Conservation (phyloP, 2,329 filamentous ascomycete genomes). For the Sphaceloma murrayae region DNA sequence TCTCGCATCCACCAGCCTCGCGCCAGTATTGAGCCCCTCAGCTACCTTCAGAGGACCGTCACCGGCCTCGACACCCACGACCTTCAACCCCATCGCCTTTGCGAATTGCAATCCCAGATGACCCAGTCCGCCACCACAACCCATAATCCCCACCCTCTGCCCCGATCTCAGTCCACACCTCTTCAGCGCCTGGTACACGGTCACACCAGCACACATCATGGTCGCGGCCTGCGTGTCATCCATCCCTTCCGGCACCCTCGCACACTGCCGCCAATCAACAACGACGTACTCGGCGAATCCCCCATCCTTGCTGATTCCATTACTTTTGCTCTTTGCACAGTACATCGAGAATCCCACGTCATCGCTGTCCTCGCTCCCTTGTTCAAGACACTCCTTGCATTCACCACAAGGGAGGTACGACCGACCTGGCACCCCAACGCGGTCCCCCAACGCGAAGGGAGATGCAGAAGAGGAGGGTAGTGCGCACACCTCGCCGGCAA, state of each 20-base stretch:
- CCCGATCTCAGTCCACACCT: constrained; percentile 27
- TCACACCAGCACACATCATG: constrained; percentile 38
- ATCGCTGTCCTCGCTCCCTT: constrained; percentile 28
- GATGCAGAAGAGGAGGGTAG: constrained; percentile 22
- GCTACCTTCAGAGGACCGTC: constrained; percentile 32
- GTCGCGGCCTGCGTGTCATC: constrained; percentile 32
- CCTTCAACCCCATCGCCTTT: constrained; percentile 28
- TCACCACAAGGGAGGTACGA: constrained; percentile 34
- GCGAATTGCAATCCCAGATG: constrained; percentile 29
- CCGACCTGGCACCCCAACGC: constrained; percentile 36
- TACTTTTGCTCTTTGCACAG: constrained; percentile 29
- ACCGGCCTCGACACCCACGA: constrained; percentile 33
- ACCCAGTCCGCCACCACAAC: constrained; percentile 30
- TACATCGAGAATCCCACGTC: constrained; percentile 34
- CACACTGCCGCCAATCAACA: constrained; percentile 34
- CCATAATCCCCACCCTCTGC: constrained; percentile 34
- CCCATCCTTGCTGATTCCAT: constrained; percentile 29
- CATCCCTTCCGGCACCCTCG: constrained; percentile 29
- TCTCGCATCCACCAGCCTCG: constrained; percentile 35
- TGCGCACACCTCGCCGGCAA: constrained; percentile 37
- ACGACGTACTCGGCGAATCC: constrained; percentile 38
- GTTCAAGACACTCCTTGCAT: constrained; percentile 35
- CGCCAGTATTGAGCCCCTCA: constrained; percentile 26
- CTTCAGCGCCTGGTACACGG: constrained; percentile 35
- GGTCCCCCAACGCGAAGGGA: constrained; percentile 25